A percentile compares a stretch with the other conserved stretches of the same genome.
Conservation (phyloP, 2,329 filamentous ascomycete species). For the Cladosporium sp. region DNA sequence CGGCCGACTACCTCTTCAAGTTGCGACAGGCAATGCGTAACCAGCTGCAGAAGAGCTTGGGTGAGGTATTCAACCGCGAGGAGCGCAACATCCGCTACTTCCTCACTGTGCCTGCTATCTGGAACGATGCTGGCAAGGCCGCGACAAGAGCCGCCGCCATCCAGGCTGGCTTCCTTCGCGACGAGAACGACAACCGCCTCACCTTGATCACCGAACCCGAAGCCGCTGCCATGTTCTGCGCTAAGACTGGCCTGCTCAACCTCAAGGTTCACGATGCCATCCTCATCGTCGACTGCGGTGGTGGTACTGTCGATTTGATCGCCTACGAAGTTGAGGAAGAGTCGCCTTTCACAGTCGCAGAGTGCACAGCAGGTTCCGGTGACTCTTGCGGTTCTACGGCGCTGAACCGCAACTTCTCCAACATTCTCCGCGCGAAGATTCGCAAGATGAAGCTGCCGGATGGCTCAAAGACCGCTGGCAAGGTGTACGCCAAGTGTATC, state of each 20-base stretch:
- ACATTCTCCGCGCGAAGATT: constrained; percentile 95
- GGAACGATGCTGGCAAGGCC: constrained; percentile 98
- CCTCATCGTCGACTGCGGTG: constrained; percentile 94
- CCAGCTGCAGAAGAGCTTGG: constrained; percentile 90
- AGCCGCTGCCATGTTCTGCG: constrained; percentile 94
- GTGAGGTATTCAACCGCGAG: constrained; percentile 95
- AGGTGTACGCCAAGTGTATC: constrained; percentile 98
- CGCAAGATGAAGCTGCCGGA: constrained; percentile 98
- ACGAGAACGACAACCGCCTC: constrained; percentile 94
- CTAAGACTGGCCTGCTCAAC: constrained; percentile 91
- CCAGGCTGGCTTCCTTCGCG: constrained; percentile 90
- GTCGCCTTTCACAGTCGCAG: constrained; percentile 90
- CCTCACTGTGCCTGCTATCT: constrained; percentile 96
- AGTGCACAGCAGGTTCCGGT: constrained; percentile 94
- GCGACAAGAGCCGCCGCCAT: constrained; percentile 93
- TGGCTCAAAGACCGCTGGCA: constrained; percentile 92
- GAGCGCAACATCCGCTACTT: constrained; percentile 98
- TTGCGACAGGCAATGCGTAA: constrained; percentile 94
- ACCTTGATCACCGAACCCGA: constrained; percentile 95
- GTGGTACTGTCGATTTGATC: constrained; percentile 97
- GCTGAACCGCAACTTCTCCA: constrained; percentile 95
- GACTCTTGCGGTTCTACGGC: constrained; percentile 98
- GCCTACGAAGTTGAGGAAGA: constrained; percentile 98
- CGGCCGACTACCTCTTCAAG: constrained; percentile 98
- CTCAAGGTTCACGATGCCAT: constrained; percentile 99